Evolutionary conservation across 2,329 filamentous ascomycete genomes (phyloP), one percentile per base, ranked within the genome.

Genomic region (Dryadomyces quercus-mongolicae): DNA sequence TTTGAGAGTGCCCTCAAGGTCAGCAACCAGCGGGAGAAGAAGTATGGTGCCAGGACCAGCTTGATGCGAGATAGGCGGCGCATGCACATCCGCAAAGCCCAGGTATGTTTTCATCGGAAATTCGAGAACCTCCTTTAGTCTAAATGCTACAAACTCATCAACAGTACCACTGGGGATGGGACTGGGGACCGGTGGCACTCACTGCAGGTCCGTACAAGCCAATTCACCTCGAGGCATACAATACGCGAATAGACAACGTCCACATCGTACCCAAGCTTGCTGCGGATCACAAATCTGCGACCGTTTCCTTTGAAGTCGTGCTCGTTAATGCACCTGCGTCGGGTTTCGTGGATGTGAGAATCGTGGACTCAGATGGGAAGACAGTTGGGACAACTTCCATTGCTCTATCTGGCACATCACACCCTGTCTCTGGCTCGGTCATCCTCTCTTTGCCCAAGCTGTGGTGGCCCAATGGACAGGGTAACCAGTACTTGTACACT

Each of bases 181-280:
- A 55, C 18, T 55, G 54, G 54, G 83, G 82, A 0, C 82, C 82
- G 1, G 72, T 82, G 7, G 60, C 85, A 52, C 74, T 81, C 64
- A 82, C 80, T 0, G 76, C 74, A 9, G 82, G 82, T 0, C 78
- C 81, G 2, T 90, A 86, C 85, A 77, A 78, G 57, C 76, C 81
- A 2, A 74, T 89, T 2, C 74, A 74, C 13, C 65, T 90, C 2
- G 85, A 91, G 64, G 74, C 75, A 0, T 89, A 85, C 56, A 65
- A 70, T 44, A 71, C 74, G 9, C 71, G 77, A 16, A 67, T 90
- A 5, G 70, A 76, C 0, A 31, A 53, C 18, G n/a, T 51, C 34
- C 5, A 10, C 34, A 5, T 20, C 21, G n/a, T 34, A 31, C 7
- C 40, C 5, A 13, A 22, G 8, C 36, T 53, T 8, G 6, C 9